These are phyloP conservation scores for Bisporella sp. DNA, from an alignment of 2,329 filamentous ascomycete genomes.

Conservation along the genomic window DNA sequence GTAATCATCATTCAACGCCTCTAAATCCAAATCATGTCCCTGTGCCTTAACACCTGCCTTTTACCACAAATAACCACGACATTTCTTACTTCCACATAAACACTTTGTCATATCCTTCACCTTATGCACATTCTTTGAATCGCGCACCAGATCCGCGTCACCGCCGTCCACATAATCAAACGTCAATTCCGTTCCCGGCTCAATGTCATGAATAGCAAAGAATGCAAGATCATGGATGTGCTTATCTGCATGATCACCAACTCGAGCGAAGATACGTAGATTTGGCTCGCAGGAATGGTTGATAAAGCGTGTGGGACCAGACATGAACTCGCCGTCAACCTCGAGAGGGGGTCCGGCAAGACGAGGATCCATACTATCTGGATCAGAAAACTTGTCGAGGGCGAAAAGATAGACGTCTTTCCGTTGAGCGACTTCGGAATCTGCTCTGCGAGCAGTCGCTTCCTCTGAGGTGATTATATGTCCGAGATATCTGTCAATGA, in stretches of 20 bases:
- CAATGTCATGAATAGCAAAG: slow-evolving; percentile 64
- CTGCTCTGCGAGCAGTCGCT: slow-evolving; percentile 56
- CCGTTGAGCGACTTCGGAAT: slow-evolving; percentile 46
- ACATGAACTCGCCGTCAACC: slow-evolving; percentile 68
- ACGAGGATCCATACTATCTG: slow-evolving; percentile 46
- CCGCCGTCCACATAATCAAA: slow-evolving; percentile 71
- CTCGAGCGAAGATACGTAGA: slow-evolving; percentile 70
- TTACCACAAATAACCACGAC: slow-evolving; percentile 64
- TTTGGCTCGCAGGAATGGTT: slow-evolving; percentile 80
- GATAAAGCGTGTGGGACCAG: slow-evolving; percentile 73
- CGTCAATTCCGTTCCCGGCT: slow-evolving; percentile 60
- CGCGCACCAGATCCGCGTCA: slow-evolving; percentile 33
- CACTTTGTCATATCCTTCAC: slow-evolving; percentile 50
- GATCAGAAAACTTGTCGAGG: slow-evolving; percentile 71
- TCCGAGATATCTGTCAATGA: slow-evolving; percentile 73
- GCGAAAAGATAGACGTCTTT: slow-evolving; percentile 76
- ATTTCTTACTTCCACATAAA: slow-evolving; percentile 58
- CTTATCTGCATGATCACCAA: slow-evolving; percentile 69
- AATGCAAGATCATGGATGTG: slow-evolving; percentile 71
- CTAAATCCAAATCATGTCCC: too few relatives aligned
- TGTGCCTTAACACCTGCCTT: neutral
- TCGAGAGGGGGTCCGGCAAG: slow-evolving; percentile 50
- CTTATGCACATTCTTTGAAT: slow-evolving; percentile 42
- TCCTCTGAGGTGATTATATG: slow-evolving; percentile 59
- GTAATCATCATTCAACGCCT: too few relatives aligned